Evolutionary conservation across 805 yeast genomes (phyloP), one percentile per base, ranked within the genome.

Genomic region (Monosporozyma yasuniensis): DNA sequence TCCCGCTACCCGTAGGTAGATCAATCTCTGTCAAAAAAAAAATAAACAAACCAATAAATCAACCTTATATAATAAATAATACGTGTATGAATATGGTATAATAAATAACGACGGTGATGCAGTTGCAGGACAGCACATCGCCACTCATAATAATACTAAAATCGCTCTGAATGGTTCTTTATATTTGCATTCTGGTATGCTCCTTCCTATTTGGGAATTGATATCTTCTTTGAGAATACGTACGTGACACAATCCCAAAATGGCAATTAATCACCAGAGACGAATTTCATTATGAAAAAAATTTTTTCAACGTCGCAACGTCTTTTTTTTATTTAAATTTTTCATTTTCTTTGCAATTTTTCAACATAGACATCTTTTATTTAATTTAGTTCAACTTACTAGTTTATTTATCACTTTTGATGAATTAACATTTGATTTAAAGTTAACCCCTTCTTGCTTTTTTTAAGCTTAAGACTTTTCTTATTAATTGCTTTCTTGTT

Each of bases 81-180:
- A 38, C 27, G 27, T 38, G 42, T 38, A 38, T 38, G 42, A 38
- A 38, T 38, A 38, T 38, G 35, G 16, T 12, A 32, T 32, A 21
- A 38, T 38, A 38, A 18, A 19, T 12, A 38, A 38, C n/a, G 42
- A 21, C 18, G 42, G 42, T 22, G 27, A 22, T 38, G 42, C 42
- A 38, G 42, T 38, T 38, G 42, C 42, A 38, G 42, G 42, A 38
- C 42, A 38, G 25, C 42, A 21, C 42, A 38, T 38, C 42, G 42
- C 42, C 42, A 21, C 16, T 22, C 10, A 21, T 9, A 10, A 35
- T 14, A 16, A 19, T 19, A 37, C n/a, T n/a, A 5, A 19, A 3
- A 30, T 6, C 10, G 3, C 5, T 12, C 5, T 12, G 3, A 25
- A 25, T 8, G 4, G 27, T 25, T 25, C 27, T 25, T 25, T 25